Evolutionary conservation across 2,329 filamentous ascomycete genomes (phyloP), one percentile per base, ranked within the genome.

Genomic region (Aureobasidium namibiae): DNA sequence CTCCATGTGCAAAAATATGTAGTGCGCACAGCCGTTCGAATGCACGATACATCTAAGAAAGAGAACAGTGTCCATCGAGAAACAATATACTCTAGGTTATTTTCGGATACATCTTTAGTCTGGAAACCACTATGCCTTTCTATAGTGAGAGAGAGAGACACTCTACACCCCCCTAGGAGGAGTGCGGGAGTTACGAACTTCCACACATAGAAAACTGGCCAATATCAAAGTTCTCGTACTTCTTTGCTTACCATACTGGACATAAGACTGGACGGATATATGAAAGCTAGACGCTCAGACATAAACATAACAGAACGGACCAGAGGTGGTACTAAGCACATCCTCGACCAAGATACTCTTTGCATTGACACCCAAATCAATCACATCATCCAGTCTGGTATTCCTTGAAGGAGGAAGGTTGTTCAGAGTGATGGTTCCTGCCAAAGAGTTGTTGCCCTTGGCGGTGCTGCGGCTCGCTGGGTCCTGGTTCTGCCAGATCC

Each of bases 401-500:
- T 78, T 75, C 4, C 72, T 59, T 29, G 72, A 74, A 0, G 74
- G 70, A 1, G 77, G 76, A 0, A 59, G 31, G 58, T 78, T 76
- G 61, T 75, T 66, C 34, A 78, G 67, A 0, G 76, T 78, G 14
- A 73, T 69, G 1, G 75, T 77, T 1, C 74, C 76, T 2, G 67
- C 72, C 44, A 79, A 67, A 5, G 66, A 69, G 59, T 67, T 63
- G 38, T 60, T 26, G 5, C 42, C 54, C 13, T 45, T 39, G 21
- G 13, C 21, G 18, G 67, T 68, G 16, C 41, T 57, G 8, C 76
- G 66, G 9, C 67, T 69, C 52, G 63, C 60, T 7, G 71, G 63
- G 50, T 78, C 72, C 54, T 72, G 65, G 60, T 74, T 77, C 66
- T 81, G 78, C 78, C 78, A 81, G 14, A 75, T 77, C 75, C 75